Percentiles rank a stretch among this genome's conserved stretches.
These are phyloP conservation scores for Ogataea allantospora DNA, from an alignment of 805 yeast genomes.

Conservation along the genomic window DNA sequence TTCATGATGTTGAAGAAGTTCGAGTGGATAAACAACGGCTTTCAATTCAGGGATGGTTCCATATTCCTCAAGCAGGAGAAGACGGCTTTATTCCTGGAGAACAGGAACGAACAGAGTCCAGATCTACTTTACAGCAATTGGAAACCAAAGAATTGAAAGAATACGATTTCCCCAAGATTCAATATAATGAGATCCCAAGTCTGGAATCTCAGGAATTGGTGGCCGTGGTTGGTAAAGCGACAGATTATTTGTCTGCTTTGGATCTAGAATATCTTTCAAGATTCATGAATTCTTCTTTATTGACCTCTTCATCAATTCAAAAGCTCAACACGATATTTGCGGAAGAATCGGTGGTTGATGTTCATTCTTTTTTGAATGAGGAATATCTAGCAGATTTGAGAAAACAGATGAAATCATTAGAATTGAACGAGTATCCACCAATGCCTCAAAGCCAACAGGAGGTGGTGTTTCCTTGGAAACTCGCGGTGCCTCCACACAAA, in stretches of 20 bases:
- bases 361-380: slow-evolving; percentile 59
- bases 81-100: slow-evolving; percentile 81
- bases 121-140: slow-evolving; percentile 74
- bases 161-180: slow-evolving; percentile 75
- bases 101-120: slow-evolving; percentile 71
- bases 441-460: slow-evolving; percentile 59
- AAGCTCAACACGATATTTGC: slow-evolving; percentile 52
- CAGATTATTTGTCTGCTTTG: slow-evolving; percentile 5
- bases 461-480: slow-evolving; percentile 74
- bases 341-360: slow-evolving; percentile 67
- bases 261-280: slow-evolving; percentile 52
- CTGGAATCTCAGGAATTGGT: slow-evolving; percentile 28
- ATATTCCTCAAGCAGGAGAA: slow-evolving; percentile 92
- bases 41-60: slow-evolving; percentile 98
- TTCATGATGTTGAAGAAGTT: slow-evolving; percentile 98
- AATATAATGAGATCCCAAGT: slow-evolving; percentile 27
- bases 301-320: slow-evolving; percentile 38
- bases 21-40: slow-evolving; percentile 85
- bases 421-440: slow-evolving; percentile 50
- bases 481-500: slow-evolving; percentile 92
- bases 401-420: slow-evolving; percentile 50
- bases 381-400: slow-evolving; percentile 50
- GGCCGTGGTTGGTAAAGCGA: slow-evolving; percentile 30
- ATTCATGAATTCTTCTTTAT: slow-evolving; percentile 56
- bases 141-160: slow-evolving; percentile 76